Percentiles rank a stretch among this genome's conserved stretches.
Evolutionary conservation across 1,284 basidiomycete species (phyloP).

Genomic region (Phaffia rhodozyma): DNA sequence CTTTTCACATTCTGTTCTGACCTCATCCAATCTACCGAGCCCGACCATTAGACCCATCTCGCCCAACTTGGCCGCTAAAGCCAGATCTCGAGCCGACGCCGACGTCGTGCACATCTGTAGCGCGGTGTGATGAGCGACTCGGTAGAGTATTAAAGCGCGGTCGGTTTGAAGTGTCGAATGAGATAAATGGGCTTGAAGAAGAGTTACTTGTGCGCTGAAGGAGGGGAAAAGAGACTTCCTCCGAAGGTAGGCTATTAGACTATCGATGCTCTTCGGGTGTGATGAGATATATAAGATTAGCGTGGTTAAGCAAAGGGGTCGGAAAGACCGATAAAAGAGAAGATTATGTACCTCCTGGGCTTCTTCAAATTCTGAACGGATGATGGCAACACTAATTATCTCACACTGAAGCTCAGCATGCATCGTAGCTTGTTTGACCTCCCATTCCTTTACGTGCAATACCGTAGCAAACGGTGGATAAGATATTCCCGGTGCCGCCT

Average conservation of each 20-base stretch:
- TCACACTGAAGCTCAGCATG: constrained; percentile 15
- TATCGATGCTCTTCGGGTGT: not conserved
- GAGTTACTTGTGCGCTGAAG: constrained; percentile 9
- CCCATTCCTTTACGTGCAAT: not conserved
- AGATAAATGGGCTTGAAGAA: constrained; percentile 15
- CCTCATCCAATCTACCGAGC: constrained; percentile 8
- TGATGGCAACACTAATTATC: not conserved
- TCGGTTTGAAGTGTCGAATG: constrained; percentile 1
- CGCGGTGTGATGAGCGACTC: constrained; percentile 10
- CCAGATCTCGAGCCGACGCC: not conserved
- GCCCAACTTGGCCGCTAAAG: constrained; percentile 8
- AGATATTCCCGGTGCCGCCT: not conserved
- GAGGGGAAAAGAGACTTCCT: constrained; percentile 4
- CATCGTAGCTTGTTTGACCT: not conserved
- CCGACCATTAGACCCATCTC: constrained; percentile 17
- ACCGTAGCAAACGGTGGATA: not conserved
- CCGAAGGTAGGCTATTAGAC: constrained; percentile 3
- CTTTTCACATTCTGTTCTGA: constrained; percentile 1
- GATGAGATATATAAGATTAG: not conserved
- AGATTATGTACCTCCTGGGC: not conserved
- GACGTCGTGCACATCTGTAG: not conserved
- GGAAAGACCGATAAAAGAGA: not conserved
- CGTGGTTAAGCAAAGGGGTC: not conserved
- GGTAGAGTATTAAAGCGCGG: constrained; percentile 6
- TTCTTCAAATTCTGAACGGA: constrained; percentile 11